Evolutionary conservation across 208 protist species (phyloP).

Genomic region (Wallacemonas sp.): DNA sequence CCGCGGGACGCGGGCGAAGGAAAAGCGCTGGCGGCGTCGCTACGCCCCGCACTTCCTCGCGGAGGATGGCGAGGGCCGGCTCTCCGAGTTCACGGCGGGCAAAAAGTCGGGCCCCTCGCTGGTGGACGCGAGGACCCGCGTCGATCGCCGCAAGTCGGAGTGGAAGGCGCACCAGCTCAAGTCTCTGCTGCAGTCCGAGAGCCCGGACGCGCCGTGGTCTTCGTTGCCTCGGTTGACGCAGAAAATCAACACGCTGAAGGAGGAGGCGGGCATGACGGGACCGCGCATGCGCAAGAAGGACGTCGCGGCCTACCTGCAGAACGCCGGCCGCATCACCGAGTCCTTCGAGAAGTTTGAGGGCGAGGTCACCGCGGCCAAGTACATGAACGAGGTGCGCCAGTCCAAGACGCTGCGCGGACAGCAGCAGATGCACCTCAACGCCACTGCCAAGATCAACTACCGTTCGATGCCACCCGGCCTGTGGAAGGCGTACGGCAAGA

Average conservation of each 20-base stretch:
- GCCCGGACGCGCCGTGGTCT: conserved; percentile 67
- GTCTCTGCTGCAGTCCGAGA: conserved; percentile 40
- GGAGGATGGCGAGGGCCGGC: conserved; percentile 62
- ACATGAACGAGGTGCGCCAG: conserved; percentile 82
- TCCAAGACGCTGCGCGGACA: conserved; percentile 78
- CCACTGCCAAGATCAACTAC: conserved; percentile 88
- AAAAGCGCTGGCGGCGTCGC: conserved; percentile 31
- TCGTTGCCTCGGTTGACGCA: conserved; percentile 45
- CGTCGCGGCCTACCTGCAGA: conserved; percentile 61
- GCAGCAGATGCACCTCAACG: conserved; percentile 91
- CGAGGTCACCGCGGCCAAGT: conserved; percentile 79
- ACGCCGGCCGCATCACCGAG: conserved; percentile 69
- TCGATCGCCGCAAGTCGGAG: conserved; percentile 44
- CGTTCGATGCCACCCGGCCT: conserved; percentile 86
- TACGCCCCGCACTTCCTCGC: conserved; percentile 47
- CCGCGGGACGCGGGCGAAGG: conserved; percentile 30
- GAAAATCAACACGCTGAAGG: conserved; percentile 38
- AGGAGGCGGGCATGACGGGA: conserved; percentile 42
- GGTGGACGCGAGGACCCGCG: conserved; percentile 22
- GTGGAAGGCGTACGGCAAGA: conserved; percentile 85
- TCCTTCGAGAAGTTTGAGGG: conserved; percentile 87
- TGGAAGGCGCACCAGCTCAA: conserved; percentile 69
- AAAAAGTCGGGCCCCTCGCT: conserved; percentile 62
- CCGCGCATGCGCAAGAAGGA: conserved; percentile 73
- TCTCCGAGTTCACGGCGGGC: conserved; percentile 62